A percentile compares a stretch with the other conserved stretches of the same genome.
Evolutionary conservation across 116 monocot species (phyloP).

Genomic region (Papilionanthe hybrid): DNA sequence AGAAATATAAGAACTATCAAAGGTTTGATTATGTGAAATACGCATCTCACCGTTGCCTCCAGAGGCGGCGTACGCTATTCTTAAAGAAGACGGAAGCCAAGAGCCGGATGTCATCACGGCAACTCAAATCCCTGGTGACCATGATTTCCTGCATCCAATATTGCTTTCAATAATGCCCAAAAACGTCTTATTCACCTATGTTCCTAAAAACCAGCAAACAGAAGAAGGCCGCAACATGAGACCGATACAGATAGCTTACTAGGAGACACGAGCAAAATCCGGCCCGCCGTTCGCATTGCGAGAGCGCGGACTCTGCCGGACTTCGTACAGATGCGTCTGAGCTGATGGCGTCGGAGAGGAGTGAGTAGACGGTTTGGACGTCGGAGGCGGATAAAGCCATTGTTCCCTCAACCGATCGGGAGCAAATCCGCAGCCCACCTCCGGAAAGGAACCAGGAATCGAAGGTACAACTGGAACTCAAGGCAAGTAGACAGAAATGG

Average conservation of each 20-base stretch:
- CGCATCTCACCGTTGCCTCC: constrained; percentile 65
- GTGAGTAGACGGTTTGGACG: constrained; percentile 71
- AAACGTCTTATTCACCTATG: neutral
- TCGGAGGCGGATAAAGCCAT: constrained; percentile 82
- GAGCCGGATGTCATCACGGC: constrained; percentile 82
- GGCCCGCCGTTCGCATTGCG: constrained; percentile 87
- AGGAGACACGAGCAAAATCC: constrained; percentile 98
- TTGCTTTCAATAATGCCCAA: neutral
- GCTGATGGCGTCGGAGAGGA: constrained; percentile 75
- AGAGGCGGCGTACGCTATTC: constrained; percentile 84
- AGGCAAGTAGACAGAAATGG: neutral
- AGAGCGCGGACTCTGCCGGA: constrained; percentile 74
- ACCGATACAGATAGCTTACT: constrained; percentile 22
- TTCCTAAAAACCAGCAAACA: constrained; percentile 4
- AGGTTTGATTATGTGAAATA: neutral
- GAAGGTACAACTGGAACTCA: neutral
- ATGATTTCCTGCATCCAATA: constrained; percentile 67
- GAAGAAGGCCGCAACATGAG: neutral
- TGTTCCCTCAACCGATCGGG: constrained; percentile 2
- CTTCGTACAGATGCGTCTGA: constrained; percentile 57
- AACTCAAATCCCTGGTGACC: constrained; percentile 50
- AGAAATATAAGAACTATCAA: neutral
- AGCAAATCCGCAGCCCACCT: neutral
- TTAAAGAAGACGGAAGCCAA: constrained; percentile 94
- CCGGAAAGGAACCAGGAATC: neutral